These are phyloP conservation scores for Oryza nivara DNA, from an alignment of 176 grass and related monocot species.

Conservation along the genomic window DNA sequence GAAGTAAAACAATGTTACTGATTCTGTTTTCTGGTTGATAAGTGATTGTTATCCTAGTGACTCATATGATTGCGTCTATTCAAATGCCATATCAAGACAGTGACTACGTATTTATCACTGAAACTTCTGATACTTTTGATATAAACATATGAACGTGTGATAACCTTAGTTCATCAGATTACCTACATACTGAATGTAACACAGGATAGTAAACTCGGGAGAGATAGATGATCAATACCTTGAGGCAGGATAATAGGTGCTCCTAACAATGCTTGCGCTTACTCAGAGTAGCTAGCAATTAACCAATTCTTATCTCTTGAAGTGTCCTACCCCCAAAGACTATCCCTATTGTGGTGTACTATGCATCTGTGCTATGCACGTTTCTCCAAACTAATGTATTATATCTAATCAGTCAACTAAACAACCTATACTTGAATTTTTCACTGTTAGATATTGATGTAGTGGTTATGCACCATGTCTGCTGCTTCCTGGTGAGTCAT, in stretches of 20 bases:
- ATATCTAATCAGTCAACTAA: not conserved
- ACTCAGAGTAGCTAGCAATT: not conserved
- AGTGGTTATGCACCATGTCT: too few species aligned
- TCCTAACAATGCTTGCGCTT: not conserved
- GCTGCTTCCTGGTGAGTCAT: not conserved
- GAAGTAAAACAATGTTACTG: constrained; percentile 3
- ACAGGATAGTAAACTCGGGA: not conserved
- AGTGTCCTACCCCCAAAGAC: not conserved
- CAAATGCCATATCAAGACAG: too few species aligned
- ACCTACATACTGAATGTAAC: not conserved
- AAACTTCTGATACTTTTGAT: too few species aligned
- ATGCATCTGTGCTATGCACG: not conserved
- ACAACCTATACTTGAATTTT: not conserved
- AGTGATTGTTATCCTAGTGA: not conserved
- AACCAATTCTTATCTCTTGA: not conserved
- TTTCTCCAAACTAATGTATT: not conserved
- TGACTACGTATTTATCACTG: too few species aligned
- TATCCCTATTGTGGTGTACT: not conserved
- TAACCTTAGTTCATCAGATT: not conserved
- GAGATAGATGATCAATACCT: not conserved
- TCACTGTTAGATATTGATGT: not conserved
- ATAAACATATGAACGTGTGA: too few species aligned
- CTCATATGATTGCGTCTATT: not conserved
- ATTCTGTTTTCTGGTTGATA: constrained; percentile 1
- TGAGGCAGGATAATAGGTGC: not conserved